Evolutionary conservation across 257 asterid genomes (phyloP), one percentile per base, ranked within the genome.

Genomic region (Fraxinus excelsior): DNA sequence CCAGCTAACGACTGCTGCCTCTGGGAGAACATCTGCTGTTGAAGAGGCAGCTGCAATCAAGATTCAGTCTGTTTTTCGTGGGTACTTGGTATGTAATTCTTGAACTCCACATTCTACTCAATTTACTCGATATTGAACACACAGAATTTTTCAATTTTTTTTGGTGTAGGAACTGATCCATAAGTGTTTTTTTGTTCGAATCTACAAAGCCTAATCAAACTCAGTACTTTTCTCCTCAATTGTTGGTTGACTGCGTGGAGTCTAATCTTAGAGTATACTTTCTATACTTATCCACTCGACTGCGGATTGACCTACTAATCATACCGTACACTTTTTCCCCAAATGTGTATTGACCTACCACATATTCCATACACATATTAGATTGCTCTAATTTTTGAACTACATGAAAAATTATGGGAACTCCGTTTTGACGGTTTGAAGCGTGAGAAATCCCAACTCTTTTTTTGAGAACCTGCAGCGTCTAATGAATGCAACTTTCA

Each of bases 51-150:
- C 97, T 1, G 97, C 97, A 8, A 67, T 73, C 73, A 91, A 73
- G 92, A 91, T 96, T 84, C 99, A 96, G 74, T 85, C 97, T 2
- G 79, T 86, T 76, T 96, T 91, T 65, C 90, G 99, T 2, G 91
- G 84, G 32, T 89, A 96, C 74, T 79, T 96, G 96, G 99, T 93
- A 87, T 25, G 82, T 7, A 38, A 34, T 78, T 69, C 37, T 64
- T 25, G 28, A 21, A 51, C 10, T 26, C 25, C 16, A 58, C 14
- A 62, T 35, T 74, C 25, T 71, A 71, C 18, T 71, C 51, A 38
- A 32, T 51, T 13, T 71, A 42, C 29, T 34, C 3, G 49, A 25
- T 71, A 10, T 25, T 21, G 9, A 1, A 35, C 56, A 14, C 56
- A 46, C 16, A 46, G 56, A 14, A 3, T 13, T 46, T 46, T 44